Conservation (phyloP, 2,329 filamentous ascomycete genomes). For the Xylariaceae sp. region DNA sequence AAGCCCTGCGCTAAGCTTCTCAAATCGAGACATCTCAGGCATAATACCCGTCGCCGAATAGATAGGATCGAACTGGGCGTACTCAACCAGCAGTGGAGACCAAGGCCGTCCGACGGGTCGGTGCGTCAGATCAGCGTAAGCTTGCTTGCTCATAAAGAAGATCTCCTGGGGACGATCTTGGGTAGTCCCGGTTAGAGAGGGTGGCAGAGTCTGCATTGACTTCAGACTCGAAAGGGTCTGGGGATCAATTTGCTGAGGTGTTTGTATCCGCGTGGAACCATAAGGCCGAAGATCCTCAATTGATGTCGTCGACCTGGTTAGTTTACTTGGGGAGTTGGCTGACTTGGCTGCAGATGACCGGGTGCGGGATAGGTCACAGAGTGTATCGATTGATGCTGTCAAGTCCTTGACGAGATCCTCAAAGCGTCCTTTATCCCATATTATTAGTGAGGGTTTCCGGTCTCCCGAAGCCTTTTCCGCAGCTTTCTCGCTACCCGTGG, state of each 20-base stretch:
- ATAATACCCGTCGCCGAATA: conserved; percentile 67
- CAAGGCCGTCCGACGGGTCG: conserved; percentile 52
- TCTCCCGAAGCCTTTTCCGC: conserved; percentile 50
- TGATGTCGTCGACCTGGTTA: conserved; percentile 45
- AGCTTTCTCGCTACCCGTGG: conserved; percentile 45
- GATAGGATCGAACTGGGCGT: conserved; percentile 68
- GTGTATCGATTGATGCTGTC: conserved; percentile 77
- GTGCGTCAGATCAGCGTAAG: conserved; percentile 55
- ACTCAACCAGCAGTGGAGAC: conserved; percentile 71
- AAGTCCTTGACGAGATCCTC: conserved; percentile 76
- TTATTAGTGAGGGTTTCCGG: conserved; percentile 61
- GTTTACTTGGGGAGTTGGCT: conserved; percentile 40
- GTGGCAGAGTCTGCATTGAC: conserved; percentile 47
- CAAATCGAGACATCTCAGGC: conserved; percentile 68
- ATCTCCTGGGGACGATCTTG: conserved; percentile 51
- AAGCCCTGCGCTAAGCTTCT: conserved; percentile 65
- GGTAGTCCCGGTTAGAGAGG: conserved; percentile 42
- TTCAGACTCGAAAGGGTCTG: conserved; percentile 56
- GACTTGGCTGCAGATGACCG: conserved; percentile 54
- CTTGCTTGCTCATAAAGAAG: conserved; percentile 58
- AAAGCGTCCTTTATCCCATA: conserved; percentile 75
- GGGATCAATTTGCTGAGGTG: conserved; percentile 65
- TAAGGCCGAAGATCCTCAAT: conserved; percentile 58
- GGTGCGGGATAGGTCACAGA: conserved; percentile 77
- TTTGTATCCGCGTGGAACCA: conserved; percentile 65